These are phyloP conservation scores for Ganoderma meredithae DNA, from an alignment of 1,284 basidiomycete species.

Conservation along the genomic window DNA sequence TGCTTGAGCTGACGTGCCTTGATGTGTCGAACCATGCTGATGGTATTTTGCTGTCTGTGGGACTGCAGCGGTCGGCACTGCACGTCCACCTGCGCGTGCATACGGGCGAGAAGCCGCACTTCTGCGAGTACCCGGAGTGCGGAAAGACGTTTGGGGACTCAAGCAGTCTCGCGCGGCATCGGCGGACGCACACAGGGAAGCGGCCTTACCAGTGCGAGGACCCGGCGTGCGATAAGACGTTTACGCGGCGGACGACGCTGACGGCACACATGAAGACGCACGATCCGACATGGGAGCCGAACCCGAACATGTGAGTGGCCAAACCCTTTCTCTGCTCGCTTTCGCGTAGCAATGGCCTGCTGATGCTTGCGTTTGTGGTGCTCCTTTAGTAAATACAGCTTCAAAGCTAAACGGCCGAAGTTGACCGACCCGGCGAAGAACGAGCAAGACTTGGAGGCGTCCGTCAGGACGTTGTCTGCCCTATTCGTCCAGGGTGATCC, in stretches of 20 bases:
- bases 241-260: constrained; percentile 81
- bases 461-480: constrained; percentile 74
- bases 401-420: constrained; percentile 73
- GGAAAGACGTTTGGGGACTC: constrained; percentile 88
- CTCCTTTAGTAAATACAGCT: constrained; percentile 69
- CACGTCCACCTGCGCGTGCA: constrained; percentile 89
- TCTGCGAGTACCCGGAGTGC: constrained; percentile 86
- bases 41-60: not conserved
- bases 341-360: constrained; percentile 1
- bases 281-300: constrained; percentile 81
- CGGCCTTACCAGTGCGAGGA: constrained; percentile 85
- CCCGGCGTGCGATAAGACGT: constrained; percentile 82
- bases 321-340: constrained; percentile 13
- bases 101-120: constrained; percentile 90
- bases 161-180: constrained; percentile 87
- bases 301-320: constrained; percentile 74
- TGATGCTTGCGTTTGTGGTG: constrained; percentile 28
- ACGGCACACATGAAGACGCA: constrained; percentile 86
- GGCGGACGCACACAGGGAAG: constrained; percentile 86
- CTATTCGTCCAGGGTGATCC: constrained; percentile 55
- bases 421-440: constrained; percentile 54
- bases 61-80: constrained; percentile 76
- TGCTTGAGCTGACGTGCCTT: not conserved
- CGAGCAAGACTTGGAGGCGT: constrained; percentile 64
- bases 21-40: not conserved